Evolutionary conservation across 371 early-diverging fungal genomes (phyloP).

Genomic region (Circinella minor): DNA sequence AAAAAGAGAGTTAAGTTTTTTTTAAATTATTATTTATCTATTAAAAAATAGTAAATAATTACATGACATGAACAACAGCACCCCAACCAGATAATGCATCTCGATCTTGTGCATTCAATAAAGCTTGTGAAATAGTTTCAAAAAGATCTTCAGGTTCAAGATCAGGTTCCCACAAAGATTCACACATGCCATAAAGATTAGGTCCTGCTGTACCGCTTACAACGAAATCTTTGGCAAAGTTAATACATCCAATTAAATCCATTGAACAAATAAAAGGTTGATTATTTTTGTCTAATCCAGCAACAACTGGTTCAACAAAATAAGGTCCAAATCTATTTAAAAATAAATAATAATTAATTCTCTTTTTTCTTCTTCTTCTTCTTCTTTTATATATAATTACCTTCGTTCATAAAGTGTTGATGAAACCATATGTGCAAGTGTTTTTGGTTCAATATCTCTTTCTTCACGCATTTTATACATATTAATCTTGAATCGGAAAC

Average conservation of each 20-base stretch:
- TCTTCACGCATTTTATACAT: constrained; percentile 98
- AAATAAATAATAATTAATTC: not conserved
- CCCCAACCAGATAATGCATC: constrained; percentile 99
- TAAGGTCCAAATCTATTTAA: constrained; percentile 92
- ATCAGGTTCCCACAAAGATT: constrained; percentile 97
- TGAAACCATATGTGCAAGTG: constrained; percentile 95
- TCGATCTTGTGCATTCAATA: constrained; percentile 98
- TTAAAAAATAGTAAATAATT: constrained; percentile 28
- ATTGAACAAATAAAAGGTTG: constrained; percentile 95
- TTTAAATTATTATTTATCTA: not conserved
- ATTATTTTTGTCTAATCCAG: constrained; percentile 92
- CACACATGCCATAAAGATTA: constrained; percentile 98
- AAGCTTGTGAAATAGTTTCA: constrained; percentile 95
- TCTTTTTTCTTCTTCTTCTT: not conserved
- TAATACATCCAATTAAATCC: constrained; percentile 98
- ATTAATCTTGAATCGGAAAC: constrained; percentile 94
- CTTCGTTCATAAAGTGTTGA: constrained; percentile 96
- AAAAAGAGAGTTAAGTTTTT: too few species aligned
- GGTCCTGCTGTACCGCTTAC: constrained; percentile 94
- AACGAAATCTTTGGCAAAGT: constrained; percentile 95
- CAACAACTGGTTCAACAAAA: constrained; percentile 95
- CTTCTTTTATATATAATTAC: constrained; percentile 37
- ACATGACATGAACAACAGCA: constrained; percentile 94
- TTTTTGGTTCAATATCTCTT: constrained; percentile 95
- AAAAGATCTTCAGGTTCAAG: constrained; percentile 98